A percentile compares a stretch with the other conserved stretches of the same genome.
Evolutionary conservation across 2,329 filamentous ascomycete species (phyloP).

Genomic region (Blastomyces parvus): DNA sequence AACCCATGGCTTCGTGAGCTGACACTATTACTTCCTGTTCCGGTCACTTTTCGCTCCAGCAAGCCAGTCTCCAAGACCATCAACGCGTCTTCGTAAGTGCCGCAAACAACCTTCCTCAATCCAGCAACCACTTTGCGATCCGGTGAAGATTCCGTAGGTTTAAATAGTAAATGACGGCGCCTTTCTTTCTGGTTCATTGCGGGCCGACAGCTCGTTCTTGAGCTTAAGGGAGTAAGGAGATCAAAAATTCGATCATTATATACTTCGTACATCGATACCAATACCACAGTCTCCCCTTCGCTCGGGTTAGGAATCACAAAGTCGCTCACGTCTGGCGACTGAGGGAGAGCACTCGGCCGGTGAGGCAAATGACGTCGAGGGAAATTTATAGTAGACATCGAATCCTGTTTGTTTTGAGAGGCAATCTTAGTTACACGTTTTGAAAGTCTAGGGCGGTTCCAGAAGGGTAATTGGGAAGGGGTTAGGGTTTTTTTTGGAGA

Average conservation of each 20-base stretch:
- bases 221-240: conserved; percentile 53
- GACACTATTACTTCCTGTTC: conserved; percentile 85
- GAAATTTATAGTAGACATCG: conserved; percentile 45
- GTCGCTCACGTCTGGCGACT: conserved; percentile 63
- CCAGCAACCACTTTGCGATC: conserved; percentile 94
- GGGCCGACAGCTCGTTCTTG: conserved; percentile 32
- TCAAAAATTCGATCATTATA: conserved; percentile 99
- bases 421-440: conserved; percentile 30
- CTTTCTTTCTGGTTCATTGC: conserved; percentile 50
- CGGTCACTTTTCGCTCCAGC: conserved; percentile 75
- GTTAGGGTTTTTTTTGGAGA: conserved; percentile 6
- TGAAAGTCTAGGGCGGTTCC: conserved; percentile 20
- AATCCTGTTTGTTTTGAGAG: conserved; percentile 43
- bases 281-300: conserved; percentile 69
- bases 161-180: conserved; percentile 81
- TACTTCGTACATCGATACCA: conserved; percentile 97
- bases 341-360: conserved; percentile 61
- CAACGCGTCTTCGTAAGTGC: conserved; percentile 69
- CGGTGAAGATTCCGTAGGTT: conserved; percentile 74
- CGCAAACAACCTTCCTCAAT: conserved; percentile 80
- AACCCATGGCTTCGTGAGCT: conserved; percentile 92
- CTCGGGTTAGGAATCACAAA: conserved; percentile 58
- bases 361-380: conserved; percentile 54
- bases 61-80: conserved; percentile 84
- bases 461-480: conserved; percentile 21